Conservation (phyloP, 441 rosid species). For the Pelargonium citronellum region DNA sequence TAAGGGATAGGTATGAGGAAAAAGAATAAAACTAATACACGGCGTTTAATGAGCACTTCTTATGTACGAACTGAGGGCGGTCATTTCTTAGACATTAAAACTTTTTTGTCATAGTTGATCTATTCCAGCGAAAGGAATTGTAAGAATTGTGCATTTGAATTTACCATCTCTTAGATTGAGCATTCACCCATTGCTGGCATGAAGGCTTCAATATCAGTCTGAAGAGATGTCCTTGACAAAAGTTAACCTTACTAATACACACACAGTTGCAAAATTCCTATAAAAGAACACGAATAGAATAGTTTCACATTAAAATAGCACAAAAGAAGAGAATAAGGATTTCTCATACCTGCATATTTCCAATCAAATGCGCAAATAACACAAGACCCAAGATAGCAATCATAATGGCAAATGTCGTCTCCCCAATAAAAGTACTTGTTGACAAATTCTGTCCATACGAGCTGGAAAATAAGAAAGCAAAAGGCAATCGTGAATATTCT, state of each 20-base stretch:
- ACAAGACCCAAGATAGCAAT: constrained; percentile 83
- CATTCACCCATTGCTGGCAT: background rate
- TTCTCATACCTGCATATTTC: constrained; percentile 82
- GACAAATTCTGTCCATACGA: constrained; percentile 89
- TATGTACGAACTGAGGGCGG: too few species aligned
- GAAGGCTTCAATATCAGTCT: background rate
- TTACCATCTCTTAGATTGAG: too few species aligned
- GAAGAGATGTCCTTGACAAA: background rate
- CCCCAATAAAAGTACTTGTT: constrained; percentile 78
- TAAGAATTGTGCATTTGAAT: background rate
- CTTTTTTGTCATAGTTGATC: too few species aligned
- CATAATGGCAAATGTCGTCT: constrained; percentile 77
- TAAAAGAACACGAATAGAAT: background rate
- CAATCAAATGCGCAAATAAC: constrained; percentile 86
- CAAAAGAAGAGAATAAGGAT: constrained; percentile 16
- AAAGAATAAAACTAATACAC: background rate
- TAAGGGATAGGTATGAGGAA: background rate
- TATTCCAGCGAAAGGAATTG: too few species aligned
- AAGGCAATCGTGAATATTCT: constrained; percentile 17
- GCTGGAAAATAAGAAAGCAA: constrained; percentile 40
- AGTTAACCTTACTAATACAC: background rate
- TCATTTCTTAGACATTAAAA: too few species aligned
- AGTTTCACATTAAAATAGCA: constrained; percentile 9
- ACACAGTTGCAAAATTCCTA: background rate
- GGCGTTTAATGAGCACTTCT: background rate